Percentiles rank a stretch among this genome's conserved stretches.
phyloP scores from a whole-genome alignment of 768 basidiomycete species.

The Lentinula lateritia region DNA sequence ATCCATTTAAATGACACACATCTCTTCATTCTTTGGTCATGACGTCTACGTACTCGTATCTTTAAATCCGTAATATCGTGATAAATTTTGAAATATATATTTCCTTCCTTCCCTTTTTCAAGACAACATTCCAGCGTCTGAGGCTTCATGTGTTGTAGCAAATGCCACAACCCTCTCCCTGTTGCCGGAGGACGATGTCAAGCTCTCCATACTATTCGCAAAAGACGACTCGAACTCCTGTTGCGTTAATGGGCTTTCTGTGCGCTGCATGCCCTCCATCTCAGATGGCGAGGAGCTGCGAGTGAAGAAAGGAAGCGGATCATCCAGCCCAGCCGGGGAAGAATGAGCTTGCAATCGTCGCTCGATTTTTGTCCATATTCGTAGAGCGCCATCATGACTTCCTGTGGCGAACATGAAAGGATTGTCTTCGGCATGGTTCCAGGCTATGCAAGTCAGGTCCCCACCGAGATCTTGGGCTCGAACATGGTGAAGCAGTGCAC shows the following conservation, averaged over 20 bases:
- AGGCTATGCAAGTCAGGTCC: conserved; percentile 75
- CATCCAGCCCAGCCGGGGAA: not conserved
- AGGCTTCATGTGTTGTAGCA: not conserved
- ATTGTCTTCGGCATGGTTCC: conserved; percentile 63
- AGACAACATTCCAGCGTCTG: not conserved
- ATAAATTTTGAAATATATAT: not conserved
- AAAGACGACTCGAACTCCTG: conserved; percentile 8
- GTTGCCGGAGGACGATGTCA: not conserved
- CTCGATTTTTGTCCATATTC: conserved; percentile 58
- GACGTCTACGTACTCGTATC: no score
- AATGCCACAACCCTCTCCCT: not conserved
- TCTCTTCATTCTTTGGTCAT: no score
- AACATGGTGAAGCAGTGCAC: conserved; percentile 63
- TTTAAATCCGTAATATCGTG: not conserved
- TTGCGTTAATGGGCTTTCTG: conserved; percentile 9
- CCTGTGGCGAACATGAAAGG: conserved; percentile 77
- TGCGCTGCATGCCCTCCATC: conserved; percentile 4
- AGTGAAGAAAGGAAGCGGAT: not conserved
- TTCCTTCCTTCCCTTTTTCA: not conserved
- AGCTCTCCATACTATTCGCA: conserved; percentile 2
- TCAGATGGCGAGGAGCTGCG: conserved; percentile 9
- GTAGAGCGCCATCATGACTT: conserved; percentile 69
- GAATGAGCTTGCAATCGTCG: not conserved
- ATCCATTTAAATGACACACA: no score
- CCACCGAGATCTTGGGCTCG: conserved; percentile 57